Percentiles rank a stretch among this genome's conserved stretches.
Conservation (phyloP, 2,329 filamentous ascomycete species). For the Cylindrodendrum hubeiense region DNA sequence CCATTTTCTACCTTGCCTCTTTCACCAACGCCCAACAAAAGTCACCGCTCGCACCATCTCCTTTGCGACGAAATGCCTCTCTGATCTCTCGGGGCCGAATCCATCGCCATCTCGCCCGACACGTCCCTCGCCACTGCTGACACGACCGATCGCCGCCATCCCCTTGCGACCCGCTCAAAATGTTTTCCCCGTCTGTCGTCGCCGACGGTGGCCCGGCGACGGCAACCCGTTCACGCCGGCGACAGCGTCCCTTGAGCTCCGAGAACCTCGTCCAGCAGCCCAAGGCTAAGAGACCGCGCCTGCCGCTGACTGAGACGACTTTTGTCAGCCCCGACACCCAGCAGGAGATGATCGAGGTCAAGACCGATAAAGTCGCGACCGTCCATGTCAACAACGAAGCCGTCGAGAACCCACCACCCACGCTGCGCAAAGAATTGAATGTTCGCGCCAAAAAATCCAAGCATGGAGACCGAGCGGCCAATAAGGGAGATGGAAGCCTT, state of each 20-base stretch:
- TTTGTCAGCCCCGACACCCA: conserved; percentile 64
- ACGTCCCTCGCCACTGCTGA: conserved; percentile 26
- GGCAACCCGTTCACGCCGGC: conserved; percentile 70
- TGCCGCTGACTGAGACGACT: conserved; percentile 69
- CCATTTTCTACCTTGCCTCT: conserved; percentile 28
- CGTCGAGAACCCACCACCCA: conserved; percentile 56
- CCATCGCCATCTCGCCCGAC: conserved; percentile 38
- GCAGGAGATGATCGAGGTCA: conserved; percentile 69
- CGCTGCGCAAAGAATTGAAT: conserved; percentile 65
- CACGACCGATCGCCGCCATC: conserved; percentile 23
- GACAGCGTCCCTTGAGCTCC: conserved; percentile 69
- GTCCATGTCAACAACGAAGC: conserved; percentile 60
- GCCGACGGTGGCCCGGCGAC: conserved; percentile 66
- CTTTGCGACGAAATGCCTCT: conserved; percentile 44
- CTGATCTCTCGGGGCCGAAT: conserved; percentile 40
- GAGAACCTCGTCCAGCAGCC: conserved; percentile 69
- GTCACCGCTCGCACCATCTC: conserved; percentile 38
- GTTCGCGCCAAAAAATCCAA: conserved; percentile 74
- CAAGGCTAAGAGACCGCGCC: conserved; percentile 73
- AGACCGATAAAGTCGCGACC: conserved; percentile 63
- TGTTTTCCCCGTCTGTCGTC: conserved; percentile 70
- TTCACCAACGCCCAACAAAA: conserved; percentile 36
- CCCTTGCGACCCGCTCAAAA: conserved; percentile 50
- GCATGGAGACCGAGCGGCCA: conserved; percentile 68
- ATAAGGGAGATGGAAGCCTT: conserved; percentile 76